Conservation (phyloP, 192 early-diverging fungal species). For the Paraglomus brasilianum region DNA sequence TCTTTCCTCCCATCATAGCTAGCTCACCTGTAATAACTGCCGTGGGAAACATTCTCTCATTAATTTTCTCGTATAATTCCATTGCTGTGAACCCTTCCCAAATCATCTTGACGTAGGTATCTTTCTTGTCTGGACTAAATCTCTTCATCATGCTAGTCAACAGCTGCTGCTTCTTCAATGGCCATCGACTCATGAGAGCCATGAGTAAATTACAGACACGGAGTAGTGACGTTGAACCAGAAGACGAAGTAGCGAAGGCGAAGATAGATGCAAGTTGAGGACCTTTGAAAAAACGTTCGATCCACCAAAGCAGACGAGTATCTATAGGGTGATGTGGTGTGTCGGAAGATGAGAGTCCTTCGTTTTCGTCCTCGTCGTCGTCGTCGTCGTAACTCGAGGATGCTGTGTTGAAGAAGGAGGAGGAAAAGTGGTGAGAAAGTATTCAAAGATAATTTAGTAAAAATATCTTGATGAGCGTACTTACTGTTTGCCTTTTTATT, state of each 20-base stretch:
- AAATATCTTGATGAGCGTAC: conserved; percentile 11
- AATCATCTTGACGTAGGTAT: neutral
- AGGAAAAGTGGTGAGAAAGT: conserved; percentile 34
- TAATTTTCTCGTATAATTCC: conserved; percentile 5
- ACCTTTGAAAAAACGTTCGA: conserved; percentile 40
- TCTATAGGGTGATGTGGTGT: conserved; percentile 18
- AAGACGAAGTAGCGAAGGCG: neutral
- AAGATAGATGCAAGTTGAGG: conserved; percentile 43
- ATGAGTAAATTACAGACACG: conserved; percentile 51
- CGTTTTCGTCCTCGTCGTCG: conserved; percentile 35
- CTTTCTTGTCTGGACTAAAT: neutral
- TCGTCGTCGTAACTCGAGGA: conserved; percentile 38
- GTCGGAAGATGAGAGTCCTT: conserved; percentile 18
- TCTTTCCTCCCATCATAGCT: conserved; percentile 31
- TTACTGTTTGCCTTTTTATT: neutral
- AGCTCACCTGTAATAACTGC: conserved; percentile 34
- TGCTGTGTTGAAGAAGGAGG: conserved; percentile 12
- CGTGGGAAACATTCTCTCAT: conserved; percentile 29
- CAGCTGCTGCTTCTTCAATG: conserved; percentile 51
- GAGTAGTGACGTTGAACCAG: conserved; percentile 24
- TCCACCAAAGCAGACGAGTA: conserved; percentile 40
- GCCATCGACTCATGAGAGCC: conserved; percentile 59
- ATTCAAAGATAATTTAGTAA: conserved; percentile 34
- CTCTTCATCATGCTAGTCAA: conserved; percentile 49
- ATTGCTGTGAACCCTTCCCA: conserved; percentile 1